Conservation (phyloP, 2,329 filamentous ascomycete genomes). For the Paraphoma chrysanthemicola region DNA sequence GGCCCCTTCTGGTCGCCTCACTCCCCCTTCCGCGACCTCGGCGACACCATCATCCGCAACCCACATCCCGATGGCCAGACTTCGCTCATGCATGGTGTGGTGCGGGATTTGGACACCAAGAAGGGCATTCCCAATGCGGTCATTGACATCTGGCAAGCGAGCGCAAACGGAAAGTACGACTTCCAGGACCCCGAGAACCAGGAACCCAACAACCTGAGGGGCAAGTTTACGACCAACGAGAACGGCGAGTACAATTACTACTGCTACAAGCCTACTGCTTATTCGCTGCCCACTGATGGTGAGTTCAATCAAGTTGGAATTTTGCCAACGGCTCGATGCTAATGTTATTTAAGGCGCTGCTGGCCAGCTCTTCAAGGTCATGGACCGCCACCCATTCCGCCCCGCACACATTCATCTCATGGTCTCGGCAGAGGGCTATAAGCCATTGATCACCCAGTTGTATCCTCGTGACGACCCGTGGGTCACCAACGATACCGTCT, state of each 20-base stretch:
- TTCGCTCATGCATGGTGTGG: constrained; percentile 72
- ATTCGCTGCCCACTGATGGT: constrained; percentile 72
- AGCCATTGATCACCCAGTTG: constrained; percentile 64
- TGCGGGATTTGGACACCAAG: constrained; percentile 70
- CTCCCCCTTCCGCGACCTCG: constrained; percentile 73
- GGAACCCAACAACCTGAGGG: constrained; percentile 75
- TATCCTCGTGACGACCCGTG: constrained; percentile 66
- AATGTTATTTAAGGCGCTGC: constrained; percentile 51
- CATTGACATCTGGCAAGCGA: constrained; percentile 81
- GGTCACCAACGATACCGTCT: constrained; percentile 65
- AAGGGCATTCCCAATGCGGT: constrained; percentile 71
- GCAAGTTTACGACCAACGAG: constrained; percentile 75
- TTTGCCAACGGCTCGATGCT: neutral
- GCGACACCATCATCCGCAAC: constrained; percentile 71
- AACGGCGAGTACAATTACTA: constrained; percentile 76
- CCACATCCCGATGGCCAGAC: constrained; percentile 63
- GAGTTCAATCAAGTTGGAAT: constrained; percentile 4
- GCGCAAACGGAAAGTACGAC: constrained; percentile 77
- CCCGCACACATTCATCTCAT: constrained; percentile 69
- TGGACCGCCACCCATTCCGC: constrained; percentile 66
- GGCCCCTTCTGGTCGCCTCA: constrained; percentile 81
- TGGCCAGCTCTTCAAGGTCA: constrained; percentile 58
- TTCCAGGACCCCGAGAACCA: constrained; percentile 77
- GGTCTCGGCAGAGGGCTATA: constrained; percentile 62
- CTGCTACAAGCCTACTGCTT: constrained; percentile 76